Base-by-base conservation (phyloP, 2,329 filamentous ascomycete species). In the Penicillium capsulatum region DNA sequence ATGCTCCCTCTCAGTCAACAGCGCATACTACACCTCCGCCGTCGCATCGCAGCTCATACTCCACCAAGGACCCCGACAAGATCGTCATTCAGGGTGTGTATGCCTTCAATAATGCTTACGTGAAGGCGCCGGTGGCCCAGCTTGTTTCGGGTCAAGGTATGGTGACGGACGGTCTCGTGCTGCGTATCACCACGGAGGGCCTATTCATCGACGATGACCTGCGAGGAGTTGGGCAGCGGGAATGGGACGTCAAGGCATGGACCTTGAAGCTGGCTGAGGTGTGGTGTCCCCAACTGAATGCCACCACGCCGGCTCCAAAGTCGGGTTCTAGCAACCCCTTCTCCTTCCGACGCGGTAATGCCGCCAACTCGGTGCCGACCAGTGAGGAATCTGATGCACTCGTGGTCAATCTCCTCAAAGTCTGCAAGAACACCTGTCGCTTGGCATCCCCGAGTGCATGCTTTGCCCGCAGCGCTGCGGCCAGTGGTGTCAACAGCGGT, bases 201-300 rank as follows among this genome's bases (percentile, higher is more conserved):
- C 76, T 97, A 38, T 97, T 97, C 68, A 92, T 98, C 59, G 92
- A 98, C 63, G 92, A 98, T 64, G 92, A 97, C 63, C 79, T 96
- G 36, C 82, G 90, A 31, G 81, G 82, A 46, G 87, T 96, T 11
- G 83, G 87, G n/a, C 89, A 97, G 67, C 81, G 92, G 44, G 92
- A 98, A 69, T 98, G 92, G 92, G 92, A 98, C 64, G 81, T 97
- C 60, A 97, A 97, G 67, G 90, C 91, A 17, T 97, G 92, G 92
- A 95, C 89, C 30, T 78, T 98, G 68, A 96, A 94, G 69, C 72
- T 84, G 50, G 81, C 94, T 65, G 92, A 97, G 77, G 83, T 92
- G 72, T 87, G 84, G 80, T 89, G 83, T 59, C 75, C 78, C 58
- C 78, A 83, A 63, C 69, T 77, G 70, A 60, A 62, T 65, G 51